phyloP scores from a whole-genome alignment of 768 basidiomycete species.

The Peribolospora kevripleyi region DNA sequence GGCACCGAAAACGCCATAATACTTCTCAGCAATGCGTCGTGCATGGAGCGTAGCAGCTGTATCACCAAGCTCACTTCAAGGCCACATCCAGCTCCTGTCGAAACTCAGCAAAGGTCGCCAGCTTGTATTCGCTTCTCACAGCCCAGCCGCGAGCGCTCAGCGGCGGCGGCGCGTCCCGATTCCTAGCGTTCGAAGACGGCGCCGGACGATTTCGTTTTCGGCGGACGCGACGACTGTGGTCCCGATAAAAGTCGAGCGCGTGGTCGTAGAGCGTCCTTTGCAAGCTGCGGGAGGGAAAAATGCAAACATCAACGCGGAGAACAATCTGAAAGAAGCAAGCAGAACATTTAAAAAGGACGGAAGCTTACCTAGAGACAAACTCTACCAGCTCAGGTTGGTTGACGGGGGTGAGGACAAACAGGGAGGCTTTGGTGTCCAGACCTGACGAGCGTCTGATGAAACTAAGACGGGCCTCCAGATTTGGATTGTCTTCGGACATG shows the following conservation, averaged over 20 bases:
- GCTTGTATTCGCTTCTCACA: conserved; percentile 90
- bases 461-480: conserved; percentile 58
- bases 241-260: conserved; percentile 75
- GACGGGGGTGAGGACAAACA: conserved; percentile 89
- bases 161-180: conserved; percentile 27
- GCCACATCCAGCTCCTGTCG: conserved; percentile 78
- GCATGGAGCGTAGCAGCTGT: neutral
- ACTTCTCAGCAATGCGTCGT: conserved; percentile 5
- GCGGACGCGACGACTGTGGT: conserved; percentile 74
- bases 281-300: conserved; percentile 27
- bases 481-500: conserved; percentile 42
- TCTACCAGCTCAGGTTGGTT: conserved; percentile 60
- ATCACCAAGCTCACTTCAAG: conserved; percentile 38
- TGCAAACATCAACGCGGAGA: neutral
- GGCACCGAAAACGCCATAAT: neutral
- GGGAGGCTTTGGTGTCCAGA: conserved; percentile 67
- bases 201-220: conserved; percentile 68
- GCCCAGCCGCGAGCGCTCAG: conserved; percentile 77
- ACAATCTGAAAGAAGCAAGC: neutral
- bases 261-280: conserved; percentile 73
- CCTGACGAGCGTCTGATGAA: conserved; percentile 68
- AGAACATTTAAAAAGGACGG: neutral
- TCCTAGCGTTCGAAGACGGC: neutral
- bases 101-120: conserved; percentile 89
- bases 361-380: conserved; percentile 50